phyloP scores from a whole-genome alignment of 2,329 filamentous ascomycete genomes.

The Rutstroemia sp. region DNA sequence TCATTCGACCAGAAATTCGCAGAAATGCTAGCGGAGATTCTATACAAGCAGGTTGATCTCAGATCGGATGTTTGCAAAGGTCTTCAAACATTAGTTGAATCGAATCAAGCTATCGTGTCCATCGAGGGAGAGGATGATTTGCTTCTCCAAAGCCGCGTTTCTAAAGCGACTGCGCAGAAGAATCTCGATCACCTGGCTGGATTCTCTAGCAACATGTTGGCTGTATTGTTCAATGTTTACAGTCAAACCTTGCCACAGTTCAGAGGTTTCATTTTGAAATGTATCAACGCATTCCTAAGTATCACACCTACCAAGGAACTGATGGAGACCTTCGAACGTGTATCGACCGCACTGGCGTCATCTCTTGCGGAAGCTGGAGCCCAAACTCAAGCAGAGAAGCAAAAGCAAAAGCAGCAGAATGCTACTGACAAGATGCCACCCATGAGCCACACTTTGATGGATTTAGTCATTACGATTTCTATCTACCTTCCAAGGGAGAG shows the following conservation, averaged over 20 bases:
- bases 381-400: conserved; percentile 56
- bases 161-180: conserved; percentile 64
- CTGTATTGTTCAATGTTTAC: conserved; percentile 98
- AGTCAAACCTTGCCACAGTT: conserved; percentile 92
- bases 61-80: conserved; percentile 81
- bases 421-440: conserved; percentile 71
- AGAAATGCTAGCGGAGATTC: conserved; percentile 80
- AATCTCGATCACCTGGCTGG: conserved; percentile 75
- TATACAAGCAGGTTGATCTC: conserved; percentile 87
- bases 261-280: conserved; percentile 82
- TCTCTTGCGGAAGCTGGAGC: conserved; percentile 54
- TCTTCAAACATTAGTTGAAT: conserved; percentile 82
- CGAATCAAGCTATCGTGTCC: conserved; percentile 73
- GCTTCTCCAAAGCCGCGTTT: conserved; percentile 69
- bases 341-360: conserved; percentile 73
- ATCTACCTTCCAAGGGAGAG: conserved; percentile 84
- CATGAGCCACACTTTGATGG: conserved; percentile 90
- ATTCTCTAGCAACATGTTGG: conserved; percentile 82
- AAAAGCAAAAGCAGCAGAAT: conserved; percentile 51
- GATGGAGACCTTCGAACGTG: conserved; percentile 79
- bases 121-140: conserved; percentile 61
- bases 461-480: conserved; percentile 92
- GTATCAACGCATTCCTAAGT: conserved; percentile 90
- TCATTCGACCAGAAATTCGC: conserved; percentile 85
- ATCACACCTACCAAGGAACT: conserved; percentile 74